These are phyloP conservation scores for Limnanthes douglasii DNA, from an alignment of 345 rosid species.

Conservation along the genomic window DNA sequence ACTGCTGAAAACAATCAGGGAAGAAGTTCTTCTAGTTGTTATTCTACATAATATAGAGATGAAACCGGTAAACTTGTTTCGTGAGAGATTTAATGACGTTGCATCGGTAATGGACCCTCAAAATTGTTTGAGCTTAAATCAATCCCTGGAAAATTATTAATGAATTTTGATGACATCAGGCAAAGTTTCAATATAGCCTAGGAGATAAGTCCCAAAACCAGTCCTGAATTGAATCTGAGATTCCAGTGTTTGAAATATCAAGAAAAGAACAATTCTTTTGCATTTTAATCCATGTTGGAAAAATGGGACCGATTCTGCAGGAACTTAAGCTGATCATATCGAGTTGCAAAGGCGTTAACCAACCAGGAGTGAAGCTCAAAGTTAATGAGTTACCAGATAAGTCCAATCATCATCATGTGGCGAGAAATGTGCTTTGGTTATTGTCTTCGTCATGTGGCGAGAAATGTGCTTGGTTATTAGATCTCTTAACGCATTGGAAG, in stretches of 20 bases:
- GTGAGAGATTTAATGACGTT: slow-evolving; percentile 17
- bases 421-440: slow-evolving; percentile 12
- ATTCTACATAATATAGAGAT: slow-evolving; percentile 15
- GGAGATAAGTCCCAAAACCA: slow-evolving; percentile 15
- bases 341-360: slow-evolving; percentile 17
- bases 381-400: slow-evolving; percentile 9
- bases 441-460: too few relatives aligned
- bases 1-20: slow-evolving; percentile 12
- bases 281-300: too few relatives aligned
- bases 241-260: too few relatives aligned
- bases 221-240: slow-evolving; percentile 1
- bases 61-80: slow-evolving; percentile 18
- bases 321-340: neutral
- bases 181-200: slow-evolving; percentile 4
- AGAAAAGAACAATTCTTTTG: too few relatives aligned
- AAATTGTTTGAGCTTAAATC: too few relatives aligned
- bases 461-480: too few relatives aligned
- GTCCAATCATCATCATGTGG: neutral
- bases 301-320: slow-evolving; percentile 14
- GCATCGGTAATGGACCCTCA: slow-evolving; percentile 7
- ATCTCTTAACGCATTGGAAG: slow-evolving; percentile 11
- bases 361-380: too few relatives aligned
- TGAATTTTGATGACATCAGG: slow-evolving; percentile 3
- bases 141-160: neutral
- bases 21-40: slow-evolving; percentile 5